phyloP scores from a whole-genome alignment of 2,329 filamentous ascomycete genomes.

The Ophiocordyceps unilateralis region DNA sequence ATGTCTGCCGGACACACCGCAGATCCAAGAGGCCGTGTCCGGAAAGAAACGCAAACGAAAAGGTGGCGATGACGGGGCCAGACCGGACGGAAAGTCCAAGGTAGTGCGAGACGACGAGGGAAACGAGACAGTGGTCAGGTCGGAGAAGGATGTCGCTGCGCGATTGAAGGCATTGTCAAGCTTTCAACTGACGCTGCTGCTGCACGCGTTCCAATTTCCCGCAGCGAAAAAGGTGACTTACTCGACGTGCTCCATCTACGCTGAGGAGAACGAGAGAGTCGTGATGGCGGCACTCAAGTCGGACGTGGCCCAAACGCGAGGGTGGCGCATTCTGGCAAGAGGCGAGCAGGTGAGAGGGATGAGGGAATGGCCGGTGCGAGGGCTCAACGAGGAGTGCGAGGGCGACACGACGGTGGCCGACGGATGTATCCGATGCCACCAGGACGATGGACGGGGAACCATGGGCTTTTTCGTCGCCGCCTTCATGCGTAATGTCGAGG shows the following conservation, averaged over 20 bases:
- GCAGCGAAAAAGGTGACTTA: conserved; percentile 64
- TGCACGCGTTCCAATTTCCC: conserved; percentile 73
- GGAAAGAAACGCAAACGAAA: conserved; percentile 25
- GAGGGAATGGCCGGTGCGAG: conserved; percentile 55
- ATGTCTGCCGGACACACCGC: conserved; percentile 31
- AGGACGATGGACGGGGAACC: conserved; percentile 64
- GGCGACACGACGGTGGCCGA: conserved; percentile 42
- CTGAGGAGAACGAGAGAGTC: conserved; percentile 76
- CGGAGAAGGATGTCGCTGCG: conserved; percentile 38
- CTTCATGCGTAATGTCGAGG: conserved; percentile 35
- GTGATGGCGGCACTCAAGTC: conserved; percentile 57
- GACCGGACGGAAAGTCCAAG: conserved; percentile 6
- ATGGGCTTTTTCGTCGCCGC: conserved; percentile 95
- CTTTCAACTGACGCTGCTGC: conserved; percentile 68
- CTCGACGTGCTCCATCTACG: conserved; percentile 82
- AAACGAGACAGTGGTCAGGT: conserved; percentile 31
- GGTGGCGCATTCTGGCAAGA: conserved; percentile 63
- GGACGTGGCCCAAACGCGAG: conserved; percentile 42
- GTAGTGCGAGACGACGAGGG: conserved; percentile 41
- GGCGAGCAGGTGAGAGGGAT: conserved; percentile 62
- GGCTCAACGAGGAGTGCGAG: conserved; percentile 28
- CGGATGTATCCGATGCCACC: conserved; percentile 66
- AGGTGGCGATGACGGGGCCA: conserved; percentile 17
- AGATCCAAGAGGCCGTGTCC: conserved; percentile 1
- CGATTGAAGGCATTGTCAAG: conserved; percentile 58